Conservation (phyloP, 352 stramenopile genomes). For the Phytophthora sansomeana region DNA sequence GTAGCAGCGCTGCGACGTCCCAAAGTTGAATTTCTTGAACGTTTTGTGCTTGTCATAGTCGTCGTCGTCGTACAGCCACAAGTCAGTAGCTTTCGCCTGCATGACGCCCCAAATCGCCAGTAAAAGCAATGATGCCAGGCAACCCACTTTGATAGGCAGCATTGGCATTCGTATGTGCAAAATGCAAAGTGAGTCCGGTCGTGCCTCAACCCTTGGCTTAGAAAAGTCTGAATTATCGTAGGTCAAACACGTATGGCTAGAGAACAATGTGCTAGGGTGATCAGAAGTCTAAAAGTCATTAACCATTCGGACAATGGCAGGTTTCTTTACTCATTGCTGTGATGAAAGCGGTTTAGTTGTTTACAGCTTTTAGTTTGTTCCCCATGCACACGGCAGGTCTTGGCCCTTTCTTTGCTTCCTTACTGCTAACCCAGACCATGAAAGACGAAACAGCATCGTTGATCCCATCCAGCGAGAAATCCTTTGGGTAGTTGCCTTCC, state of each 20-base stretch:
- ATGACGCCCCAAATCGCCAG: slow-evolving; percentile 1
- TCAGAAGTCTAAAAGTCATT: not conserved
- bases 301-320: not conserved
- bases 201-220: too few relatives aligned
- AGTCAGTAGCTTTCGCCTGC: slow-evolving; percentile 10
- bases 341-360: not conserved
- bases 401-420: slow-evolving; percentile 16
- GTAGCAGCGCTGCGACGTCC: slow-evolving; percentile 33
- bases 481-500: slow-evolving; percentile 23
- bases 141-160: not conserved
- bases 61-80: slow-evolving; percentile 33
- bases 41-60: slow-evolving; percentile 34
- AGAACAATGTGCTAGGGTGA: too few relatives aligned
- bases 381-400: slow-evolving; percentile 29
- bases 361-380: slow-evolving; percentile 14
- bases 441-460: slow-evolving; percentile 36
- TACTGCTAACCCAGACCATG: slow-evolving; percentile 33
- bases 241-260: not conserved
- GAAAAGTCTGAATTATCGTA: not conserved
- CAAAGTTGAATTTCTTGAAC: slow-evolving; percentile 40
- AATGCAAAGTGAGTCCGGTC: not conserved
- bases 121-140: slow-evolving; percentile 3
- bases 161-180: not conserved
- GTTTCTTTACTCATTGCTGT: too few relatives aligned
- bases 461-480: slow-evolving; percentile 29